Evolutionary conservation across 2,329 filamentous ascomycete genomes (phyloP).

Genomic region (Aspergillus sojae): DNA sequence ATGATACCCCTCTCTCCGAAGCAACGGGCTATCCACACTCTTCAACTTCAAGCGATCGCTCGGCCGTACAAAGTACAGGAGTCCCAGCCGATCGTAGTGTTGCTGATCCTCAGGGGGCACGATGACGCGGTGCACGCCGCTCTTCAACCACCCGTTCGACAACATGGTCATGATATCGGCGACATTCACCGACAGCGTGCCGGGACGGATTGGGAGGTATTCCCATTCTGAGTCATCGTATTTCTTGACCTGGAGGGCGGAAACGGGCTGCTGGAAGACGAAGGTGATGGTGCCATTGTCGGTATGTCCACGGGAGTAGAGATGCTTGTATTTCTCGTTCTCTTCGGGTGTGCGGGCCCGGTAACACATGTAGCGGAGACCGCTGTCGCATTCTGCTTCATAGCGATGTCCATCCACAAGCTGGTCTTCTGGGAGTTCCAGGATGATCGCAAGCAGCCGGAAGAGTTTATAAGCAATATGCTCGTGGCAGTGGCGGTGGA

Average conservation of each 20-base stretch:
- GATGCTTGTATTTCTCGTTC: slow-evolving; percentile 45
- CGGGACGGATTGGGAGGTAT: slow-evolving; percentile 51
- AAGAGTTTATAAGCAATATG: slow-evolving; percentile 60
- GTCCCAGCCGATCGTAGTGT: slow-evolving; percentile 38
- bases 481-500: slow-evolving; percentile 54
- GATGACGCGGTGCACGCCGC: slow-evolving; percentile 50
- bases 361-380: slow-evolving; percentile 64
- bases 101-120: slow-evolving; percentile 50
- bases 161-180: slow-evolving; percentile 52
- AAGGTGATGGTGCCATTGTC: slow-evolving; percentile 60
- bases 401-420: slow-evolving; percentile 60
- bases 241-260: slow-evolving; percentile 57
- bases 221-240: slow-evolving; percentile 51
- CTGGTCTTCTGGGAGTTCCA: slow-evolving; percentile 61
- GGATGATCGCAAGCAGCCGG: slow-evolving; percentile 60
- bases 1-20: slow-evolving; percentile 36
- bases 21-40: slow-evolving; percentile 31
- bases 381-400: slow-evolving; percentile 58
- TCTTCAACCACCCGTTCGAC: slow-evolving; percentile 53
- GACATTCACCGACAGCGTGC: slow-evolving; percentile 54
- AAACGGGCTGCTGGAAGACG: slow-evolving; percentile 60
- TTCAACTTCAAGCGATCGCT: slow-evolving; percentile 33
- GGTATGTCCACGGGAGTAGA: slow-evolving; percentile 56
- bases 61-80: slow-evolving; percentile 51
- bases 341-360: slow-evolving; percentile 51